phyloP scores from a whole-genome alignment of 1,284 basidiomycete species.

The Cryptococcus sp. region DNA sequence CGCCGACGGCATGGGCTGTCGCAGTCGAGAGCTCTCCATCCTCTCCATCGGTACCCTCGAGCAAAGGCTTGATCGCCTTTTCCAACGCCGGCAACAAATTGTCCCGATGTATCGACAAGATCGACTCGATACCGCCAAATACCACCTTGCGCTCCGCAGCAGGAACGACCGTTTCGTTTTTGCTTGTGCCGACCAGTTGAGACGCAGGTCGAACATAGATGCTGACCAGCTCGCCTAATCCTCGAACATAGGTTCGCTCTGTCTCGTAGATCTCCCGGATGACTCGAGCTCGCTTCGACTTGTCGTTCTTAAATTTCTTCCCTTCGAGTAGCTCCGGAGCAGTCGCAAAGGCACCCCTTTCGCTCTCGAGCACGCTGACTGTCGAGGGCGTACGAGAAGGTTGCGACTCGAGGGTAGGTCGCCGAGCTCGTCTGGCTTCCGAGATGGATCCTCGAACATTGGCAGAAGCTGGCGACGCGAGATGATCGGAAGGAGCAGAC shows the following conservation, averaged over 20 bases:
- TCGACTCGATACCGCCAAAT: conserved; percentile 83
- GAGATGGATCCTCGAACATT: conserved; percentile 8
- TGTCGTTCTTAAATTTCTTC: conserved; percentile 83
- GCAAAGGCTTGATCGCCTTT: conserved; percentile 61
- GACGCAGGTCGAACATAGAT: conserved; percentile 88
- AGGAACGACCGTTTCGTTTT: conserved; percentile 58
- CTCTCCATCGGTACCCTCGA: conserved; percentile 58
- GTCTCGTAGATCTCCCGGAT: conserved; percentile 86
- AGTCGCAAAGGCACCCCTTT: neutral
- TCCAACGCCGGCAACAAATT: conserved; percentile 88
- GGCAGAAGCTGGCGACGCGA: conserved; percentile 5
- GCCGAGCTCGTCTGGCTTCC: conserved; percentile 16
- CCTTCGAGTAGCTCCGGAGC: conserved; percentile 50
- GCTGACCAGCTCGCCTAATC: conserved; percentile 83
- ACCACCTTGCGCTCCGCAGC: conserved; percentile 78
- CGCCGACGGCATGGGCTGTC: conserved; percentile 76
- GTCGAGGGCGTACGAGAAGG: conserved; percentile 19
- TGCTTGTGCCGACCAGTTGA: conserved; percentile 58
- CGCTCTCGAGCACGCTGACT: conserved; percentile 19
- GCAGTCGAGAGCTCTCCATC: conserved; percentile 67
- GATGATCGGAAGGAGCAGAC: conserved; percentile 13
- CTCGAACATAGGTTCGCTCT: conserved; percentile 90
- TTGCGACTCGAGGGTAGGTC: conserved; percentile 21
- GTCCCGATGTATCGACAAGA: conserved; percentile 86
- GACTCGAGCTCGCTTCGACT: conserved; percentile 67